Conservation (phyloP, 2,329 filamentous ascomycete genomes). For the Aspergillus sp. region DNA sequence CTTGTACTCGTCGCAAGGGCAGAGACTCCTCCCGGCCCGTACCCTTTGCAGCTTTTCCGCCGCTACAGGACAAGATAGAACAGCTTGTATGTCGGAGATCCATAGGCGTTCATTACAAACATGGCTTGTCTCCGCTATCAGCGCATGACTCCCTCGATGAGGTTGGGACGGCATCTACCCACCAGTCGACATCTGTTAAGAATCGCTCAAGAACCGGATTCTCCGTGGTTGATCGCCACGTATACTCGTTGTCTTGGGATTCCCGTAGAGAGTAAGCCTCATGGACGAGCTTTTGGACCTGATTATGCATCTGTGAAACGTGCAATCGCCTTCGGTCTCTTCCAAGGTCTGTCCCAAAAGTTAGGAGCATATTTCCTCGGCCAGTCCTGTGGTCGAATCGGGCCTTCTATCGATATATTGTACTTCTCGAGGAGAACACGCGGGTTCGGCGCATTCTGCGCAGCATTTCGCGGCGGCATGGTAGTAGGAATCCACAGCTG, state of each 20-base stretch:
- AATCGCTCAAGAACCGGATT: constrained; percentile 3
- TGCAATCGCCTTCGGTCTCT: constrained; percentile 1
- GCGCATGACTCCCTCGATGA: not conserved
- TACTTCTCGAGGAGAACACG: constrained; percentile 1
- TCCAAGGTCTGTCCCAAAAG: not conserved
- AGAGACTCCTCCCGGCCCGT: not conserved
- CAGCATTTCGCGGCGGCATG: too few relatives aligned
- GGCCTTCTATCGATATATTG: constrained; percentile 5
- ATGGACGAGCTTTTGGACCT: not conserved
- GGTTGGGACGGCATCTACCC: not conserved
- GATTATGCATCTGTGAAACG: constrained; percentile 2
- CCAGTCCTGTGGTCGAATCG: constrained; percentile 3
- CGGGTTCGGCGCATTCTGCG: not conserved
- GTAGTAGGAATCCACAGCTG: too few relatives aligned
- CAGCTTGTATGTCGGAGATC: constrained; percentile 3
- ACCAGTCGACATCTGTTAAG: constrained; percentile 2
- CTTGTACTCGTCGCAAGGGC: not conserved
- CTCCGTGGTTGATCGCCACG: constrained; percentile 3
- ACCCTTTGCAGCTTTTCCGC: not conserved
- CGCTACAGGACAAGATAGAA: not conserved
- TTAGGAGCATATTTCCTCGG: constrained; percentile 1
- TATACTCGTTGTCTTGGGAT: constrained; percentile 3
- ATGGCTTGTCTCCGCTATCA: not conserved
- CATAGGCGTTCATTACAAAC: constrained; percentile 1
- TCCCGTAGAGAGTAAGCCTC: constrained; percentile 1